Evolutionary conservation across 2,329 filamentous ascomycete genomes (phyloP).

Genomic region (Penicillium sp.): DNA sequence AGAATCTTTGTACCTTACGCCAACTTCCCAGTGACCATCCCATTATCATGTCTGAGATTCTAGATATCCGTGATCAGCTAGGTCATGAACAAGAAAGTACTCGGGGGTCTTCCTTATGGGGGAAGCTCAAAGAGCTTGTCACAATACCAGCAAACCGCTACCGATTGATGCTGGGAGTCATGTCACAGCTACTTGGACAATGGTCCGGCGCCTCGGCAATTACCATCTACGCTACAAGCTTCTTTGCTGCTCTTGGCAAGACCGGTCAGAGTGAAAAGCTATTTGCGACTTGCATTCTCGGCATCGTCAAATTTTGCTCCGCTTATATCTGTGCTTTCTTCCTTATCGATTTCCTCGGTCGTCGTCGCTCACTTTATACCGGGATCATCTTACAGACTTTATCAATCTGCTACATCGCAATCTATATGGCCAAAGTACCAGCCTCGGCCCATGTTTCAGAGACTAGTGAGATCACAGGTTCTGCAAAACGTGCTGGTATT

Average conservation of each 20-base stretch:
- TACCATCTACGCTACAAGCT: constrained; percentile 17
- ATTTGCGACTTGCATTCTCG: constrained; percentile 18
- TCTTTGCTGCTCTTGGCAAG: constrained; percentile 15
- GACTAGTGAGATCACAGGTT: not conserved
- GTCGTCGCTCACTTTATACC: constrained; percentile 4
- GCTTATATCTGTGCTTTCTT: constrained; percentile 15
- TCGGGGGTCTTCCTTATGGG: not conserved
- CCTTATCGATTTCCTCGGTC: constrained; percentile 19
- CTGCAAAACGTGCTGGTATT: not conserved
- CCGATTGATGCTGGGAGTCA: constrained; percentile 5
- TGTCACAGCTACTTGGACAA: constrained; percentile 7
- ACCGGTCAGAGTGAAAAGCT: constrained; percentile 14
- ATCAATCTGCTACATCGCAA: constrained; percentile 2
- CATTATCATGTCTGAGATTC: not conserved
- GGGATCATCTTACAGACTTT: not conserved
- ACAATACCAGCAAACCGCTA: constrained; percentile 4
- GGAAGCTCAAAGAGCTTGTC: constrained; percentile 4
- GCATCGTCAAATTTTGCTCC: constrained; percentile 15
- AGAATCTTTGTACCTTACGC: constrained; percentile 1
- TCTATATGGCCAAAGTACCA: constrained; percentile 2
- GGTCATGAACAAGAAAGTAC: constrained; percentile 1
- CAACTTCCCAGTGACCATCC: not conserved
- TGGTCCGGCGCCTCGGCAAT: constrained; percentile 14
- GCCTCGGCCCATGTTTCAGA: not conserved
- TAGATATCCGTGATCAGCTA: not conserved